These are phyloP conservation scores for Boletus sp. DNA, from an alignment of 768 basidiomycete genomes.

Conservation along the genomic window DNA sequence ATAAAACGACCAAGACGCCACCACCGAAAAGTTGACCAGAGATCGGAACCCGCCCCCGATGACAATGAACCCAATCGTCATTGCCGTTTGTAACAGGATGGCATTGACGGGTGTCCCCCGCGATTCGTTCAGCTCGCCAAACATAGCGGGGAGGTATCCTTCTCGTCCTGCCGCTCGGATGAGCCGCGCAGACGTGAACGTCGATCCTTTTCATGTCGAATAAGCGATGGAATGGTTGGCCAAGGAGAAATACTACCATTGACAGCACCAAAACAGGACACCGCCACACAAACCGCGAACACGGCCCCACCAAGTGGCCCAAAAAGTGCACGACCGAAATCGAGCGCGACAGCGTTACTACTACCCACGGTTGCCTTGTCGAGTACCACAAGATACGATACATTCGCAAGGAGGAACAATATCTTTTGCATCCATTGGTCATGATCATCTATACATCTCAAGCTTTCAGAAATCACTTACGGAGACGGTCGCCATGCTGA, in stretches of 20 bases:
- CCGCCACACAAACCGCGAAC: slow-evolving; percentile 88
- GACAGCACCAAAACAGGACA: slow-evolving; percentile 93
- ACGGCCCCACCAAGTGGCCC: slow-evolving; percentile 82
- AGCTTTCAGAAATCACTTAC: slow-evolving; percentile 37
- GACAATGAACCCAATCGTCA: slow-evolving; percentile 77
- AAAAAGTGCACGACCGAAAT: slow-evolving; percentile 86
- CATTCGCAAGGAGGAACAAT: slow-evolving; percentile 77
- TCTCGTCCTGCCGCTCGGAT: slow-evolving; percentile 89
- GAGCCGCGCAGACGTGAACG: slow-evolving; percentile 76
- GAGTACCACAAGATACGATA: slow-evolving; percentile 93
- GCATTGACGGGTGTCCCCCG: slow-evolving; percentile 89
- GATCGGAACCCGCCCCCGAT: slow-evolving; percentile 88
- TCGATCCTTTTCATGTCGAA: slow-evolving; percentile 45
- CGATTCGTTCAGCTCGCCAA: slow-evolving; percentile 70
- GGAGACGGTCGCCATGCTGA: slow-evolving; percentile 82
- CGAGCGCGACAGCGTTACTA: slow-evolving; percentile 86
- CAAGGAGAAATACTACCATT: slow-evolving; percentile 54
- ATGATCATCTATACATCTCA: background rate
- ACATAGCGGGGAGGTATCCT: slow-evolving; percentile 79
- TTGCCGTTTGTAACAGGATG: slow-evolving; percentile 67
- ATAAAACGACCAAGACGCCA: slow-evolving; percentile 85
- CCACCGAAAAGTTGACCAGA: slow-evolving; percentile 85
- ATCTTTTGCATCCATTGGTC: slow-evolving; percentile 37
- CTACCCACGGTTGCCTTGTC: slow-evolving; percentile 70
- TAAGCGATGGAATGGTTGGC: background rate